These are phyloP conservation scores for Colletotrichum euphorbiae DNA, from an alignment of 2,329 filamentous ascomycete genomes.

Conservation along the genomic window DNA sequence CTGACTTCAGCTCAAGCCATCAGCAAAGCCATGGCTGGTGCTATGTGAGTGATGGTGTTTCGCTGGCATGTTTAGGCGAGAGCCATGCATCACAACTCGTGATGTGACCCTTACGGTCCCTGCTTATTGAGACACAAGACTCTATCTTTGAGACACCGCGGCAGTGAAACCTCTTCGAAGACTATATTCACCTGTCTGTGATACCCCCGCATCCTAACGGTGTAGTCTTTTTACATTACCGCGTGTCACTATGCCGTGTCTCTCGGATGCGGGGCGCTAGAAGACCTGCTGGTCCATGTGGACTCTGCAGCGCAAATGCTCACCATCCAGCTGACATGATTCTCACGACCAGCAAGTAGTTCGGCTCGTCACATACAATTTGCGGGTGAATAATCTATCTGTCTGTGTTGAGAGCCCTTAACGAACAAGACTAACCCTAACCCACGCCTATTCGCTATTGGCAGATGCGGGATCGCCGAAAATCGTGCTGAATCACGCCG, in stretches of 20 bases:
- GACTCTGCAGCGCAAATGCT: not conserved
- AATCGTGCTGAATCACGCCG: not conserved
- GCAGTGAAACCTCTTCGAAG: not conserved
- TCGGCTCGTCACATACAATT: slow-evolving; percentile 4
- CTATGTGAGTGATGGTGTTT: not conserved
- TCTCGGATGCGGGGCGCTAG: not conserved
- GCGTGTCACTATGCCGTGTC: not conserved
- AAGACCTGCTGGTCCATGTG: not conserved
- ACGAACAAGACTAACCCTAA: slow-evolving; percentile 28
- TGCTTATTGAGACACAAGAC: not conserved
- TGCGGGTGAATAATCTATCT: not conserved
- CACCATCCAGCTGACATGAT: not conserved
- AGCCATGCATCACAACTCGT: not conserved
- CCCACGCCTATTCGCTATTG: not conserved
- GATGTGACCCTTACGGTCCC: not conserved
- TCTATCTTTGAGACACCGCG: not conserved
- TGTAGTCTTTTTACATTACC: not conserved
- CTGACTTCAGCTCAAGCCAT: too few species aligned
- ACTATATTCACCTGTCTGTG: not conserved
- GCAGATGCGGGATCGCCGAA: not conserved
- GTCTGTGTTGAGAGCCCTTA: not conserved
- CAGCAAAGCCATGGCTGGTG: not conserved
- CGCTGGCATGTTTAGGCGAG: slow-evolving; percentile 17
- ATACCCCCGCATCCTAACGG: slow-evolving; percentile 2
- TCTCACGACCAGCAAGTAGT: not conserved